phyloP scores from a whole-genome alignment of 768 basidiomycete species.

The Mycena amicta region DNA sequence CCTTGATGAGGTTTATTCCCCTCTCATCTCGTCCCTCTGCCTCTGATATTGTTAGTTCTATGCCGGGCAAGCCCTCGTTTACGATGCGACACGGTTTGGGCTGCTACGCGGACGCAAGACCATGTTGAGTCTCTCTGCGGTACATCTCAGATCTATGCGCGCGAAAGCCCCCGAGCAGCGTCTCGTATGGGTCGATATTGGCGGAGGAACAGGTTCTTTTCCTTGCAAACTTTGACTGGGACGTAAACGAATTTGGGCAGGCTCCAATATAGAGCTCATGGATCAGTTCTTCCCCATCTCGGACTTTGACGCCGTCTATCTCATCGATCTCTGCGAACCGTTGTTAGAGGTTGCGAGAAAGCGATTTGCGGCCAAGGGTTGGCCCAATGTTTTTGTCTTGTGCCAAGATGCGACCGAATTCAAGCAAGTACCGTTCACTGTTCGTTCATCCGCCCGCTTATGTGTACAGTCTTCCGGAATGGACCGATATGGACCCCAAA shows the following conservation, averaged over 20 bases:
- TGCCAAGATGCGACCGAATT: slow-evolving; percentile 76
- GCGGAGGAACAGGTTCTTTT: slow-evolving; percentile 65
- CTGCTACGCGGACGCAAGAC: slow-evolving; percentile 72
- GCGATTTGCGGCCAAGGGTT: slow-evolving; percentile 66
- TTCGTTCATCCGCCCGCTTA: background rate
- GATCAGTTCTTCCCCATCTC: slow-evolving; percentile 54
- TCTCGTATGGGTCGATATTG: slow-evolving; percentile 78
- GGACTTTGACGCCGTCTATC: slow-evolving; percentile 63
- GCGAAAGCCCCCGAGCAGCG: slow-evolving; percentile 32
- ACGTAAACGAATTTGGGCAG: slow-evolving; percentile 31
- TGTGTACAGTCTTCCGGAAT: slow-evolving; percentile 51
- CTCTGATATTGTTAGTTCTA: slow-evolving; percentile 50
- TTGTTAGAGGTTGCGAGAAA: slow-evolving; percentile 71
- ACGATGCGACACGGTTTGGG: slow-evolving; percentile 64
- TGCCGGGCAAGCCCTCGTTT: slow-evolving; percentile 68
- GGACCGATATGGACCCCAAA: slow-evolving; percentile 50
- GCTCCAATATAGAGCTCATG: slow-evolving; percentile 74
- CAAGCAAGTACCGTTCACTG: too few relatives aligned
- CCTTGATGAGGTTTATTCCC: slow-evolving; percentile 46
- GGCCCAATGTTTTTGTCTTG: slow-evolving; percentile 72
- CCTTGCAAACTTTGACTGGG: background rate
- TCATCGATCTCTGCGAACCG: slow-evolving; percentile 72
- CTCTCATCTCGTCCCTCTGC: background rate
- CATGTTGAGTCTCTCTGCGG: slow-evolving; percentile 42
- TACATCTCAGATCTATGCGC: slow-evolving; percentile 14